A percentile compares a stretch with the other conserved stretches of the same genome.
Evolutionary conservation across 768 basidiomycete genomes (phyloP).

Genomic region (Suillus hirtellus): DNA sequence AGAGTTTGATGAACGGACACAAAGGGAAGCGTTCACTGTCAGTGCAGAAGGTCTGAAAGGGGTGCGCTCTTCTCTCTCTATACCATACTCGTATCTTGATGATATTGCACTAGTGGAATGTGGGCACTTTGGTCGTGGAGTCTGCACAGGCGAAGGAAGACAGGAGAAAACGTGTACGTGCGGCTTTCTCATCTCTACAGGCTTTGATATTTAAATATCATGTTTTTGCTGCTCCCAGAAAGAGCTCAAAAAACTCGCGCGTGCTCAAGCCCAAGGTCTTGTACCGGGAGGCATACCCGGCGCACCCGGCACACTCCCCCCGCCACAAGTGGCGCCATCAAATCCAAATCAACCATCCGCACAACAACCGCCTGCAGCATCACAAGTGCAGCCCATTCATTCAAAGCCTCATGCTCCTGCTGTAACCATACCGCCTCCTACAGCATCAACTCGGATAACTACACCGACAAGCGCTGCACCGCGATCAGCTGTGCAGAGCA

Average conservation of each 20-base stretch:
- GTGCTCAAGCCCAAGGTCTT: slow-evolving; percentile 43
- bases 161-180: slow-evolving; percentile 71
- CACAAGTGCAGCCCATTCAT: slow-evolving; percentile 16
- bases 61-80: slow-evolving; percentile 43
- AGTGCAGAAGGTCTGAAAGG: slow-evolving; percentile 73
- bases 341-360: slow-evolving; percentile 23
- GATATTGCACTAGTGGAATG: slow-evolving; percentile 58
- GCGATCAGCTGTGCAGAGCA: slow-evolving; percentile 28
- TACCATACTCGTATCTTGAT: slow-evolving; percentile 17
- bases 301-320: slow-evolving; percentile 32
- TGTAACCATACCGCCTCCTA: slow-evolving; percentile 33
- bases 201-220: slow-evolving; percentile 17
- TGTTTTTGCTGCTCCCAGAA: slow-evolving; percentile 44
- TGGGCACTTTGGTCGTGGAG: slow-evolving; percentile 58
- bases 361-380: slow-evolving; percentile 25
- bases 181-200: slow-evolving; percentile 9
- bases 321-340: slow-evolving; percentile 32
- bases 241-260: slow-evolving; percentile 69
- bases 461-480: slow-evolving; percentile 35
- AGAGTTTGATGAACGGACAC: slow-evolving; percentile 65
- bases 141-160: slow-evolving; percentile 77
- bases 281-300: slow-evolving; percentile 22
- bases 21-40: slow-evolving; percentile 72
- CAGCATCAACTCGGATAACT: slow-evolving; percentile 28
- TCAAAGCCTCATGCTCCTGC: slow-evolving; percentile 32